phyloP scores from a whole-genome alignment of 2,329 filamentous ascomycete species.

The Diaporthe batatas region DNA sequence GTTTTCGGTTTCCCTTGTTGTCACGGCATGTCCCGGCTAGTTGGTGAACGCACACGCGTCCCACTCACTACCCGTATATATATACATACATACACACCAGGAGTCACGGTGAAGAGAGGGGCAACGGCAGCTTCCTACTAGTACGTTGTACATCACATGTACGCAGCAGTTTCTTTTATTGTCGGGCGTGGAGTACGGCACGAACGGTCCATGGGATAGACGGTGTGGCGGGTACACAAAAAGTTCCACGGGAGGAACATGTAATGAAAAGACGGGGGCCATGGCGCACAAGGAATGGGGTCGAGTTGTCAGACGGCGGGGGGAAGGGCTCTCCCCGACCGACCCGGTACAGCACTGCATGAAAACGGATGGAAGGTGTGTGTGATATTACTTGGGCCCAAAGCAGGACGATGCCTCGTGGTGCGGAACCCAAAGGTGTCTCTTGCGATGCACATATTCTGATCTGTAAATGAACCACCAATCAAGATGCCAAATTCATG shows the following conservation, averaged over 20 bases:
- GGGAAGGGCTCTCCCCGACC: too few relatives aligned
- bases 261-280: conserved; percentile 15
- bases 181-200: neutral
- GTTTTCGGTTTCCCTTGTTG: neutral
- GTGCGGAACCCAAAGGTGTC: neutral
- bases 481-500: too few relatives aligned
- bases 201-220: conserved; percentile 9
- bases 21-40: neutral
- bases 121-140: conserved; percentile 22
- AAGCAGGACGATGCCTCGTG: neutral
- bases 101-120: neutral
- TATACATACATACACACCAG: conserved; percentile 1
- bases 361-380: neutral
- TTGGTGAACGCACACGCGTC: neutral
- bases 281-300: conserved; percentile 9
- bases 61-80: too few relatives aligned
- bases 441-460: conserved; percentile 14
- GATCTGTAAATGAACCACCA: neutral
- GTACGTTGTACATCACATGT: conserved; percentile 30
- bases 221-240: conserved; percentile 28
- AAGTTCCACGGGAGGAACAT: conserved; percentile 11
- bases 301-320: too few relatives aligned
- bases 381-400: neutral
- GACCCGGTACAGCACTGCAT: conserved; percentile 3
- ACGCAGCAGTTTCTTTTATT: conserved; percentile 12